A percentile compares a stretch with the other conserved stretches of the same genome.
Evolutionary conservation across 73 alveolate species (phyloP).

Genomic region (Paramecium caudatum): DNA sequence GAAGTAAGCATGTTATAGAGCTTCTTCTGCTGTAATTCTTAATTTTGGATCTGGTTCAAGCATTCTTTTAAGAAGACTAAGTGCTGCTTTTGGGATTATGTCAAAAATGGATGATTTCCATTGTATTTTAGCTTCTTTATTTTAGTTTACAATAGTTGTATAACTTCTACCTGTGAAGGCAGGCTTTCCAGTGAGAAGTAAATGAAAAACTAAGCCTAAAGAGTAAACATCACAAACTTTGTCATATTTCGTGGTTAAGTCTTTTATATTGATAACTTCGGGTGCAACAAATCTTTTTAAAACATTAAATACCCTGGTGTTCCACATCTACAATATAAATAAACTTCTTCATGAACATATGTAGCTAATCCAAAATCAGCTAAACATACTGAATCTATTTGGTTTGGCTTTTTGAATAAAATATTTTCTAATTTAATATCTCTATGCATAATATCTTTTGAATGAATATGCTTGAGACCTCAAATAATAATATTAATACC

Average conservation of each 20-base stretch:
- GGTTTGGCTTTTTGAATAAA: constrained; percentile 65
- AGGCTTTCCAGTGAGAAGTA: constrained; percentile 67
- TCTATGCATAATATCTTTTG: constrained; percentile 76
- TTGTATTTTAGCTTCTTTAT: constrained; percentile 59
- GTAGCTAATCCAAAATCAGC: constrained; percentile 78
- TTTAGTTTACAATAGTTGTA: constrained; percentile 60
- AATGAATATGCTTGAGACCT: constrained; percentile 68
- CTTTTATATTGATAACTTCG: constrained; percentile 77
- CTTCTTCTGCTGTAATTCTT: constrained; percentile 91
- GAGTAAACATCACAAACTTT: constrained; percentile 73
- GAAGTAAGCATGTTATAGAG: constrained; percentile 81
- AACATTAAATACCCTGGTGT: constrained; percentile 67
- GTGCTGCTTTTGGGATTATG: constrained; percentile 58
- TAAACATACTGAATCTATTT: constrained; percentile 58
- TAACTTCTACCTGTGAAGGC: constrained; percentile 61
- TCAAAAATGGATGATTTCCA: constrained; percentile 55
- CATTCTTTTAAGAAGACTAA: constrained; percentile 80
- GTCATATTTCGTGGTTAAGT: constrained; percentile 73
- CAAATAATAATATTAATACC: no score
- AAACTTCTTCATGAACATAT: constrained; percentile 49
- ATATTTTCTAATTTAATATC: constrained; percentile 76
- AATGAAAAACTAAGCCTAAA: constrained; percentile 71
- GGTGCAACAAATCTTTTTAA: constrained; percentile 73
- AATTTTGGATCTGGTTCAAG: constrained; percentile 83
- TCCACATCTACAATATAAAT: constrained; percentile 74